Conservation (phyloP, 176 grass and related monocot genomes). For the Canna indica region DNA sequence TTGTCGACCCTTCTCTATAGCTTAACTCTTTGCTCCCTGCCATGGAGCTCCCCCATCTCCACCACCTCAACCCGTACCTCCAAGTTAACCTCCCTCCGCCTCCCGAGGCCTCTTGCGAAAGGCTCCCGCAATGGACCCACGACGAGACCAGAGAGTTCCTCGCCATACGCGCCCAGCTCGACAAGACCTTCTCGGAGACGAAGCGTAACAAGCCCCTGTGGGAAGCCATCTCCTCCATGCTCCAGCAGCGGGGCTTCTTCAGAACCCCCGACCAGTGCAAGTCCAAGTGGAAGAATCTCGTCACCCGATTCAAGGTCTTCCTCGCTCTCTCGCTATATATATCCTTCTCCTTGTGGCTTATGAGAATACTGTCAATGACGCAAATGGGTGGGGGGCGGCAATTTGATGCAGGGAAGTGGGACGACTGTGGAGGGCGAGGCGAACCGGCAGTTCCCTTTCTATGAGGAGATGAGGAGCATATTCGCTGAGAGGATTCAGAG, state of each 20-base stretch:
- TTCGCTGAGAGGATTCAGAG: neutral
- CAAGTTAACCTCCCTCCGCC: neutral
- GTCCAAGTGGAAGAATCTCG: conserved; percentile 99
- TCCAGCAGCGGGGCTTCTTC: conserved; percentile 51
- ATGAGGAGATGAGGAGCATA: conserved; percentile 15
- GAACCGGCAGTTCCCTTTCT: conserved; percentile 5
- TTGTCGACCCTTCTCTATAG: neutral
- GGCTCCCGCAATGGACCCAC: conserved; percentile 7
- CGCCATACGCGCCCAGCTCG: conserved; percentile 3
- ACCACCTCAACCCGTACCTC: too few species aligned
- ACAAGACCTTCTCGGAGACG: conserved; percentile 17
- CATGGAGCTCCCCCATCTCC: conserved; percentile 1
- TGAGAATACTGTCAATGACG: too few species aligned
- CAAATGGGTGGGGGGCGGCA: too few species aligned
- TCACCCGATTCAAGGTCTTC: conserved; percentile 75
- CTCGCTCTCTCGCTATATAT: neutral
- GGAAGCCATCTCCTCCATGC: conserved; percentile 49
- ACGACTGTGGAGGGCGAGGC: neutral
- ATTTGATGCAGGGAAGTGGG: conserved; percentile 3
- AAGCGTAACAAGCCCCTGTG: conserved; percentile 67
- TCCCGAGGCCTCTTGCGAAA: neutral
- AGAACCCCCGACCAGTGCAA: conserved; percentile 88
- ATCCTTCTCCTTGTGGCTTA: too few species aligned
- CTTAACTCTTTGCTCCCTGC: neutral
- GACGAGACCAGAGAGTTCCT: neutral